Evolutionary conservation across 176 grass and related monocot species (phyloP), one percentile per base, ranked within the genome.

Genomic region (Ensete ventricosum): DNA sequence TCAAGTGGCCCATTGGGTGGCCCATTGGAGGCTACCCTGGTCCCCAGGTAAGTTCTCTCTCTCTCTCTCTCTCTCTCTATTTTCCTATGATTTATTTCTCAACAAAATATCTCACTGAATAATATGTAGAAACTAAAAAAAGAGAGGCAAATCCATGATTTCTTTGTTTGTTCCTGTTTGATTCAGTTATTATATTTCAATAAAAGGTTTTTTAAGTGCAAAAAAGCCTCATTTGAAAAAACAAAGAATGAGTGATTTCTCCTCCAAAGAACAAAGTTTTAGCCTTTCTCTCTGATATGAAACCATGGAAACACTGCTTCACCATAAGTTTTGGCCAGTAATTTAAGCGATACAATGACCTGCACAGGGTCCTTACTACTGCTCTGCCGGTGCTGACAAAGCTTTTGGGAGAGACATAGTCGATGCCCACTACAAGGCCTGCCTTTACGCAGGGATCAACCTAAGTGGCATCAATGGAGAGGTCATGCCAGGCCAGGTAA

Each of bases 401-500:
- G 78, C 89, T 1, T 96, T 88, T 2, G 83, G 93, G 0, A 85
- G 93, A 1, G 93, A 96, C 65, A 82, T 96, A 19, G 89, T 90
- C 1, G 83, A 96, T 48, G 80, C 89, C 0, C 93, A 92, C 62
- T 92, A 92, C 83, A 96, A 92, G 77, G 83, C 93, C 48, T 96
- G 89, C 70, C 73, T 96, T 26, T 92, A 90, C 52, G 89, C 93
- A 64, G 87, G 93, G 50, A 83, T 96, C 76, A 77, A 81, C 65
- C 85, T 96, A 76, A 74, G 87, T 1, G 93, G 93, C 52, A 88
- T 96, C 83, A 92, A 96, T 11, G 93, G 81, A 13, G 93, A 96
- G 52, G 93, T 96, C 75, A 92, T 92, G 93, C 87, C 93, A 21
- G 93, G 93, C 1, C 89, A 91, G 89, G 92, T 96, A 83, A 1